A percentile compares a stretch with the other conserved stretches of the same genome.
Conservation (phyloP, 768 basidiomycete species). For the Hygrocybe punicea region DNA sequence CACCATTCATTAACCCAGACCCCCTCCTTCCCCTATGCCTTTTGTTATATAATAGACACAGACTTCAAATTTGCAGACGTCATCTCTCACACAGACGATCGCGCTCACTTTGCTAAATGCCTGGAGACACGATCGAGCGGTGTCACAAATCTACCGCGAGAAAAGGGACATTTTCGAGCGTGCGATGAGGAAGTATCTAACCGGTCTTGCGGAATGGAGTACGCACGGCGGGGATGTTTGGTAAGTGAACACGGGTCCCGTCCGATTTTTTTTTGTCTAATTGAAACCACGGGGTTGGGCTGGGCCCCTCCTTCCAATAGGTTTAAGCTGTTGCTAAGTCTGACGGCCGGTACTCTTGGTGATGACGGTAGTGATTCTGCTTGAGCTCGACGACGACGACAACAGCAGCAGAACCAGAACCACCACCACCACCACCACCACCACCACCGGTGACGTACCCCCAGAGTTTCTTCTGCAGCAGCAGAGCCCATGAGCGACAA, state of each 20-base stretch:
- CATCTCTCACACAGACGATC: conserved; percentile 63
- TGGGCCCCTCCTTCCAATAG: conserved; percentile 30
- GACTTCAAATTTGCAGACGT: conserved; percentile 63
- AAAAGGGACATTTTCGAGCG: conserved; percentile 77
- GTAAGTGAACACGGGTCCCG: conserved; percentile 39
- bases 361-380: conserved; percentile 60
- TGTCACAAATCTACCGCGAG: conserved; percentile 69
- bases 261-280: background rate
- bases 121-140: conserved; percentile 69
- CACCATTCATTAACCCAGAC: conserved; percentile 6
- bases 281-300: background rate
- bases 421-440: no score
- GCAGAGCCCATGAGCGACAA: no score
- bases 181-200: conserved; percentile 73
- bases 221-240: conserved; percentile 79
- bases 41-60: conserved; percentile 44
- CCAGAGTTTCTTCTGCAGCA: no score
- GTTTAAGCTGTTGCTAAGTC: conserved; percentile 62
- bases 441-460: no score
- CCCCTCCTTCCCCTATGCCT: background rate
- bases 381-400: no score
- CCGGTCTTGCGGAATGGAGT: conserved; percentile 70
- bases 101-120: conserved; percentile 52
- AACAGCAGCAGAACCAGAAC: no score
- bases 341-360: conserved; percentile 5